Percentiles rank a stretch among this genome's conserved stretches.
phyloP scores from a whole-genome alignment of 345 rosid species.

The Mallotus nudiflorus region DNA sequence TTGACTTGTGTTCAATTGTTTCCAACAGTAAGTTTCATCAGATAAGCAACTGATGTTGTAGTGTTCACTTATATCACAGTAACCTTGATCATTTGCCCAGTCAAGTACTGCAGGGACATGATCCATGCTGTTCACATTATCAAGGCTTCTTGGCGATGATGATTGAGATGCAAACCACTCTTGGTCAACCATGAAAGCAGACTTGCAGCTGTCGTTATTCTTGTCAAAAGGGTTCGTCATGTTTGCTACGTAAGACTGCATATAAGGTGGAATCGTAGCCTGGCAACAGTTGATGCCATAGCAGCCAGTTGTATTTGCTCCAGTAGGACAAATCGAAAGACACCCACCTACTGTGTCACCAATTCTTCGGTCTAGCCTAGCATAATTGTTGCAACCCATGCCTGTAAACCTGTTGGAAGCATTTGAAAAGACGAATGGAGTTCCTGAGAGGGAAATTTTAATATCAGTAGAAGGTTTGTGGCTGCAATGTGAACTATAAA shows the following conservation, averaged over 20 bases:
- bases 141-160: background rate
- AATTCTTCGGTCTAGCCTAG: background rate
- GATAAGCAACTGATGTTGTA: background rate
- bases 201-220: background rate
- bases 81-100: conserved; percentile 11
- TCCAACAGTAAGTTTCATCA: background rate
- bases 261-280: background rate
- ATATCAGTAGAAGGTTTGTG: background rate
- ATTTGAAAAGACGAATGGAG: background rate
- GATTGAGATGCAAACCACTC: background rate
- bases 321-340: background rate
- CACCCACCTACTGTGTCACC: background rate
- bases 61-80: background rate
- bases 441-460: background rate
- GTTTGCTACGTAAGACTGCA: background rate
- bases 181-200: conserved; percentile 7
- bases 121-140: background rate
- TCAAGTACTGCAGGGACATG: conserved; percentile 6
- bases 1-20: background rate
- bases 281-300: background rate
- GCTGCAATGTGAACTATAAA: background rate
- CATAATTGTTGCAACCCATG: conserved; percentile 10
- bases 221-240: background rate
- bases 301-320: background rate
- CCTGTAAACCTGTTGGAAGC: conserved; percentile 4